Evolutionary conservation across 1,139 yeast genomes (phyloP), one percentile per base, ranked within the genome.

Genomic region (Pichia sp.): DNA sequence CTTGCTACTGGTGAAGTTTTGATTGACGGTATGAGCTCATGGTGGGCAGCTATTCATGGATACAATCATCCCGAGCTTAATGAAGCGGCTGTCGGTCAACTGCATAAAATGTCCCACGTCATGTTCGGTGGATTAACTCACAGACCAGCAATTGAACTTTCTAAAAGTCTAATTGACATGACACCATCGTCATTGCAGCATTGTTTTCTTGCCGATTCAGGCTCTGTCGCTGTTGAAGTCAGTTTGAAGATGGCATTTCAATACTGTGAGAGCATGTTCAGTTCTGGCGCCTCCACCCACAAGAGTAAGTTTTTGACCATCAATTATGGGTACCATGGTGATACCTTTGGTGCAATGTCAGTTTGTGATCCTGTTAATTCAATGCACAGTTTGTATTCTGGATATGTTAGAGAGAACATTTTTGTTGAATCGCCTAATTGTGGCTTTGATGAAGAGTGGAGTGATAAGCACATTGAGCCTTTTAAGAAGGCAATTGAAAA

Each of bases 271-370:
- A n/a, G n/a, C n/a, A n/a, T n/a, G n/a, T n/a, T 64, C 58, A 40
- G 25, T 22, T 27, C 22, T 3, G 12, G 23, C 5, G 64, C 67
- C 42, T 57, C 62, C n/a, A n/a, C n/a, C n/a, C 18, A 57, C 65
- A 41, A 67, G 74, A 50, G 57, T 48, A 71, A 69, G 49, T 67
- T 68, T 43, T 64, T 74, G 41, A 64, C 74, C 4, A 63, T 79
- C 55, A 62, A 61, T 29, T 66, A 67, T 41, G 66, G 76, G 3
- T 74, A 74, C 57, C 80, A 74, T 53, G 80, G 80, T 10, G 74
- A 60, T 57, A 69, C 78, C 27, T 51, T 70, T 40, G 79, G 75
- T 38, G 66, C 77, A 27, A 59, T 73, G 48, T 66, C 78, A 4
- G 58, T 74, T 21, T 62, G 63, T 37, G 55, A 55, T 37, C 62